A percentile compares a stretch with the other conserved stretches of the same genome.
Evolutionary conservation across 2,329 filamentous ascomycete species (phyloP).

Genomic region (Pseudocercospora musae): DNA sequence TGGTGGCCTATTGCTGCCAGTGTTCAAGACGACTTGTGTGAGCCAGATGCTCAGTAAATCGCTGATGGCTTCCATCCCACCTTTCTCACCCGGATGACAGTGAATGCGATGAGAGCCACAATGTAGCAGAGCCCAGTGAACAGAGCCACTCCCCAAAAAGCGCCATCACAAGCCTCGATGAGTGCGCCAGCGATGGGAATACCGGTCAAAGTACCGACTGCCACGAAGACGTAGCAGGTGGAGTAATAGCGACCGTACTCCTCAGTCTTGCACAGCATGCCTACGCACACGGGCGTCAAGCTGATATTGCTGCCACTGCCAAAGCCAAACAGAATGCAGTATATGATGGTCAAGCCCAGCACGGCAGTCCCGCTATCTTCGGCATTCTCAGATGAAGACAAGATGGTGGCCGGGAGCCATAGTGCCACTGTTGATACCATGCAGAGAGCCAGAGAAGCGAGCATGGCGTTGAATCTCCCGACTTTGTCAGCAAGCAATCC

Average conservation of each 20-base stretch:
- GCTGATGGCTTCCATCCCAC: slow-evolving; percentile 39
- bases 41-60: slow-evolving; percentile 15
- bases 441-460: slow-evolving; percentile 64
- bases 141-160: slow-evolving; percentile 31
- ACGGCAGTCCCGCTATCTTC: slow-evolving; percentile 25
- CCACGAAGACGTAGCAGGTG: slow-evolving; percentile 34
- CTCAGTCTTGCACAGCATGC: slow-evolving; percentile 44
- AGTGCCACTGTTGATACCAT: slow-evolving; percentile 66
- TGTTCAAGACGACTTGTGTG: background rate
- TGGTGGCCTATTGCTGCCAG: background rate
- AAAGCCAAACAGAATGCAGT: slow-evolving; percentile 37
- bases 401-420: slow-evolving; percentile 64
- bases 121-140: slow-evolving; percentile 30
- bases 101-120: slow-evolving; percentile 21
- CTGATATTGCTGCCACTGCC: slow-evolving; percentile 38
- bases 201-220: slow-evolving; percentile 29
- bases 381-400: slow-evolving; percentile 33
- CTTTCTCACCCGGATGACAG: slow-evolving; percentile 38
- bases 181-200: slow-evolving; percentile 34
- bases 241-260: slow-evolving; percentile 42
- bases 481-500: slow-evolving; percentile 76
- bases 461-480: slow-evolving; percentile 83
- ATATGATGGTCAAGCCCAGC: slow-evolving; percentile 28
- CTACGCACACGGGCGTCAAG: slow-evolving; percentile 43
- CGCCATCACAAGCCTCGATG: slow-evolving; percentile 25